A percentile compares a stretch with the other conserved stretches of the same genome.
Conservation (phyloP, 345 rosid genomes). For the Microthlaspi erraticum region DNA sequence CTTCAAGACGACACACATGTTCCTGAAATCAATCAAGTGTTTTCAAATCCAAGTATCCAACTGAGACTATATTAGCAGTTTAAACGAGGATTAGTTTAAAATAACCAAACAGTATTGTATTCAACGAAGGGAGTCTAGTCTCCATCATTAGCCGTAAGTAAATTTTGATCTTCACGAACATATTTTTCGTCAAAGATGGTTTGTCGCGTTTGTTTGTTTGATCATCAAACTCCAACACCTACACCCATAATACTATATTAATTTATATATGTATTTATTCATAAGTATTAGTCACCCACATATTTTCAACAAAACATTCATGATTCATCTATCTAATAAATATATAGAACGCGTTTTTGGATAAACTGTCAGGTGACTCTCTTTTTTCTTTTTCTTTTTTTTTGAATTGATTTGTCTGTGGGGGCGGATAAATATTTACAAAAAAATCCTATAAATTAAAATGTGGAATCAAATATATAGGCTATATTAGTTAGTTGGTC, state of each 20-base stretch:
- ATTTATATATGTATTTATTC: neutral
- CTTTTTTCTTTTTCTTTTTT: no score
- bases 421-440: neutral
- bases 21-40: no score
- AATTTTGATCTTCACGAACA: neutral
- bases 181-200: conserved; percentile 17
- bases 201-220: conserved; percentile 17
- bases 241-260: no score
- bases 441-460: neutral
- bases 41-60: no score
- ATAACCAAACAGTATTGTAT: neutral
- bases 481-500: neutral
- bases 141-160: conserved; percentile 24
- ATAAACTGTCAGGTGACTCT: neutral
- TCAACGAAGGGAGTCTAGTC: conserved; percentile 23
- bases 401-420: no score
- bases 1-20: no score
- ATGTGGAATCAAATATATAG: conserved; percentile 2
- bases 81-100: neutral
- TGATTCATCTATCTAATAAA: conserved; percentile 18
- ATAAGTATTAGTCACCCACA: conserved; percentile 17
- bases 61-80: neutral
- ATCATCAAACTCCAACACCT: conserved; percentile 32
- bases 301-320: conserved; percentile 27
- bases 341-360: conserved; percentile 17